These are phyloP conservation scores for Zea luxurians DNA, from an alignment of 176 grass and related monocot species.

Conservation along the genomic window DNA sequence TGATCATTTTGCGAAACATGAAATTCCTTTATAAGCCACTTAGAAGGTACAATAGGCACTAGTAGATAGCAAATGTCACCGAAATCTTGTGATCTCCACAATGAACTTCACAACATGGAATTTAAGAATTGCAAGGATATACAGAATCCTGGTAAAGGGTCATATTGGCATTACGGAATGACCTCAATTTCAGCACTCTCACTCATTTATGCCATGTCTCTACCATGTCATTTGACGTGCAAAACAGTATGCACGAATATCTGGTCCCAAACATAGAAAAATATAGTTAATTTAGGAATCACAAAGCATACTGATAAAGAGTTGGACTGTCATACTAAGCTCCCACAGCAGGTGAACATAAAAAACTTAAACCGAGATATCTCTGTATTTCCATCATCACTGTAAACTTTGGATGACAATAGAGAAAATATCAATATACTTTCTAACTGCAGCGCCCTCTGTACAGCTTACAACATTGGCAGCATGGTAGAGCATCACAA, in stretches of 20 bases:
- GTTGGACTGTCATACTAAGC: slow-evolving; percentile 30
- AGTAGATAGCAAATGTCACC: neutral
- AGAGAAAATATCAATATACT: slow-evolving; percentile 30
- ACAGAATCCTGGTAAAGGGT: neutral
- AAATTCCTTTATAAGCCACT: slow-evolving; percentile 9
- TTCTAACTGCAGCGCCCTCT: neutral
- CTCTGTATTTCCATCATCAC: slow-evolving; percentile 23
- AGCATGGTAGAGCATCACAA: neutral
- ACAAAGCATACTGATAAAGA: slow-evolving; percentile 27
- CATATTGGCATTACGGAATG: neutral
- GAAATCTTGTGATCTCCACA: neutral
- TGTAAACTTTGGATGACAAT: slow-evolving; percentile 2
- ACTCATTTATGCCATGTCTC: neutral
- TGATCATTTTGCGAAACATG: neutral
- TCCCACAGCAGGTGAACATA: slow-evolving; percentile 30
- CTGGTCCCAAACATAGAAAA: slow-evolving; percentile 20
- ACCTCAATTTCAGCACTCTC: slow-evolving; percentile 1
- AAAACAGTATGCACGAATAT: neutral
- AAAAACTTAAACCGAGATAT: neutral
- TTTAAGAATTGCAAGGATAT: slow-evolving; percentile 24
- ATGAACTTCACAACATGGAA: neutral
- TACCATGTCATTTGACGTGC: neutral
- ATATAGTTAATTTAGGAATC: slow-evolving; percentile 30
- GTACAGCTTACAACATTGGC: slow-evolving; percentile 16
- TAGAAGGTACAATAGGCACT: slow-evolving; percentile 30